phyloP scores from a whole-genome alignment of 495 filamentous ascomycete genomes.

The Penicillium turbatum region DNA sequence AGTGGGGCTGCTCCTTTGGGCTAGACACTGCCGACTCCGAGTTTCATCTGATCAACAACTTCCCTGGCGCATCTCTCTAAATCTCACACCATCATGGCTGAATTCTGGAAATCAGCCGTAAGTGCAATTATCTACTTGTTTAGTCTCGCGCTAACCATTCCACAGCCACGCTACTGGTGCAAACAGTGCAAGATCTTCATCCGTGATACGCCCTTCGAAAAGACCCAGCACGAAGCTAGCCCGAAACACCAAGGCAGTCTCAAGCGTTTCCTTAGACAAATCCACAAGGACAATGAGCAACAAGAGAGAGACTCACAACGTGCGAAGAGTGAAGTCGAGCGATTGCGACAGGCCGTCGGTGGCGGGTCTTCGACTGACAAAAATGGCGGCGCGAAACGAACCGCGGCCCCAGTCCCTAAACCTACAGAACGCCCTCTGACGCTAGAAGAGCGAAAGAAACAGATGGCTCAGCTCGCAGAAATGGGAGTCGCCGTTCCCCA shows the following conservation, averaged over 20 bases:
- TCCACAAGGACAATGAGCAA: conserved; percentile 76
- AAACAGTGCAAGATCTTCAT: conserved; percentile 93
- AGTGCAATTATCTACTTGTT: conserved; percentile 12
- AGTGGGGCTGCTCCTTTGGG: conserved; percentile 7
- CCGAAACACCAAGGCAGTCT: conserved; percentile 81
- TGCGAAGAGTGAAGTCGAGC: conserved; percentile 80
- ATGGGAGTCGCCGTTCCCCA: conserved; percentile 85
- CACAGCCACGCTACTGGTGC: conserved; percentile 87
- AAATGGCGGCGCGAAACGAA: conserved; percentile 20
- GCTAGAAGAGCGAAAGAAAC: conserved; percentile 69
- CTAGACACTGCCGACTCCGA: conserved; percentile 13
- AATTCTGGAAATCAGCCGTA: conserved; percentile 98
- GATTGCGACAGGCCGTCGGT: conserved; percentile 72
- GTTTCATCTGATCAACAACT: conserved; percentile 14
- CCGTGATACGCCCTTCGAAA: conserved; percentile 85
- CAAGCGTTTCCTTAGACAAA: conserved; percentile 83
- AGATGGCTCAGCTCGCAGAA: conserved; percentile 80
- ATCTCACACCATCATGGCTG: conserved; percentile 63
- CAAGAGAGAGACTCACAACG: conserved; percentile 72
- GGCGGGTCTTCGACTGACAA: conserved; percentile 31
- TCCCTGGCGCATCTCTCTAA: not conserved
- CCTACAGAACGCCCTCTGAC: conserved; percentile 39
- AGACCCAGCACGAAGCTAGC: conserved; percentile 85
- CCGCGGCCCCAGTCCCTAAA: conserved; percentile 20
- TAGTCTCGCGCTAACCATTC: not conserved